Evolutionary conservation across 2,329 filamentous ascomycete species (phyloP).

Genomic region (Dactylonectria macrodidyma): DNA sequence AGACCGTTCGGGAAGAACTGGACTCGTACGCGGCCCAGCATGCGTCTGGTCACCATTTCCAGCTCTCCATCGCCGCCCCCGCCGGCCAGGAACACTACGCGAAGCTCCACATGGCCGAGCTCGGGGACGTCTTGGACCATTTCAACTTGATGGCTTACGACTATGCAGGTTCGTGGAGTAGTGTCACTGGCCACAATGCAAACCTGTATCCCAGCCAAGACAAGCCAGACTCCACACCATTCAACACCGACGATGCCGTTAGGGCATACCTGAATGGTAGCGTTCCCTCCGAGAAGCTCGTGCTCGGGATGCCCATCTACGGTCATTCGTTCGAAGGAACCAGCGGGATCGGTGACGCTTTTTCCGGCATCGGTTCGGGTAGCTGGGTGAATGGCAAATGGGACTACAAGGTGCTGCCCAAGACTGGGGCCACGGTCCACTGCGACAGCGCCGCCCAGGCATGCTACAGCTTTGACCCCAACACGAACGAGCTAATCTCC

Average conservation of each 20-base stretch:
- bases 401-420: conserved; percentile 85
- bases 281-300: conserved; percentile 75
- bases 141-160: conserved; percentile 82
- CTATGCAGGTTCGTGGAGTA: conserved; percentile 78
- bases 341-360: conserved; percentile 37
- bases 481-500: conserved; percentile 74
- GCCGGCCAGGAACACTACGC: conserved; percentile 64
- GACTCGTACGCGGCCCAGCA: conserved; percentile 61
- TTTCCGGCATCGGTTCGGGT: conserved; percentile 74
- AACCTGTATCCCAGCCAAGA: conserved; percentile 73
- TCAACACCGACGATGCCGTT: conserved; percentile 76
- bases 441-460: conserved; percentile 72
- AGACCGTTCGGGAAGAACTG: conserved; percentile 59
- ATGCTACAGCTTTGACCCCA: conserved; percentile 78
- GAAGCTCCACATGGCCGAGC: conserved; percentile 60
- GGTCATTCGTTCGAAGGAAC: conserved; percentile 75
- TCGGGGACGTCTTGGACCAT: conserved; percentile 65
- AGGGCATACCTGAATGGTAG: conserved; percentile 74
- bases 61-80: conserved; percentile 65
- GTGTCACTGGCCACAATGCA: conserved; percentile 74
- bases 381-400: conserved; percentile 82
- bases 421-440: conserved; percentile 68
- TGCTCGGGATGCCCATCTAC: conserved; percentile 85
- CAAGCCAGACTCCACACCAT: conserved; percentile 74
- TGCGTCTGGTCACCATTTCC: conserved; percentile 60